Conservation (phyloP, 352 stramenopile genomes). For the Phytopythium helicoides region DNA sequence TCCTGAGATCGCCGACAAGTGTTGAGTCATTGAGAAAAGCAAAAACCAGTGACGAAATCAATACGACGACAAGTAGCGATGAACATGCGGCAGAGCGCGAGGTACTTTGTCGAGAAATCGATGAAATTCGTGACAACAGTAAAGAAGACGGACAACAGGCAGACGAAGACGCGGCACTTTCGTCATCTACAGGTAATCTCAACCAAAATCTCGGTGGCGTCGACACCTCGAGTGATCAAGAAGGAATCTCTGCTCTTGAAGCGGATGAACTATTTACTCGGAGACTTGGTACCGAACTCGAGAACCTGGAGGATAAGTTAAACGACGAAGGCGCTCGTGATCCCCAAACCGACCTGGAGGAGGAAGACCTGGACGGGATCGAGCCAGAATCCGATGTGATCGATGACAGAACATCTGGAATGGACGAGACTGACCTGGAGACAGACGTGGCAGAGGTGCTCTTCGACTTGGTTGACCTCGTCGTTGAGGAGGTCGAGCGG, state of each 20-base stretch:
- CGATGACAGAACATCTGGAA: not conserved
- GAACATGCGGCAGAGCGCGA: too few relatives aligned
- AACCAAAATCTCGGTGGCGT: too few relatives aligned
- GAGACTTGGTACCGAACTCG: not conserved
- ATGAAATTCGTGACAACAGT: too few relatives aligned
- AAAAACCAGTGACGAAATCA: too few relatives aligned
- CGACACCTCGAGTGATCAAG: too few relatives aligned
- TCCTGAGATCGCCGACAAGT: not conserved
- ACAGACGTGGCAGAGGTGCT: constrained; percentile 41
- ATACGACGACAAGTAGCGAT: too few relatives aligned
- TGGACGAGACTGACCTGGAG: constrained; percentile 23
- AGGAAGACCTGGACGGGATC: not conserved
- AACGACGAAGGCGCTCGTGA: not conserved
- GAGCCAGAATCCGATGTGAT: not conserved
- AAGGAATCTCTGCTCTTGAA: not conserved
- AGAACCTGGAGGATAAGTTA: not conserved
- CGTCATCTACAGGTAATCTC: too few relatives aligned
- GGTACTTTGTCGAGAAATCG: too few relatives aligned
- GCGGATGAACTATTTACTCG: not conserved
- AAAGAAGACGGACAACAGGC: too few relatives aligned
- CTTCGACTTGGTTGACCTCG: constrained; percentile 38
- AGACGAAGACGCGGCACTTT: too few relatives aligned
- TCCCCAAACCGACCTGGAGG: not conserved
- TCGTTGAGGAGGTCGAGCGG: constrained; percentile 12
- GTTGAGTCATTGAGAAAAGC: not conserved